Evolutionary conservation across 139 green algal species (phyloP), one percentile per base, ranked within the genome.

Genomic region (Micractinium sp.): DNA sequence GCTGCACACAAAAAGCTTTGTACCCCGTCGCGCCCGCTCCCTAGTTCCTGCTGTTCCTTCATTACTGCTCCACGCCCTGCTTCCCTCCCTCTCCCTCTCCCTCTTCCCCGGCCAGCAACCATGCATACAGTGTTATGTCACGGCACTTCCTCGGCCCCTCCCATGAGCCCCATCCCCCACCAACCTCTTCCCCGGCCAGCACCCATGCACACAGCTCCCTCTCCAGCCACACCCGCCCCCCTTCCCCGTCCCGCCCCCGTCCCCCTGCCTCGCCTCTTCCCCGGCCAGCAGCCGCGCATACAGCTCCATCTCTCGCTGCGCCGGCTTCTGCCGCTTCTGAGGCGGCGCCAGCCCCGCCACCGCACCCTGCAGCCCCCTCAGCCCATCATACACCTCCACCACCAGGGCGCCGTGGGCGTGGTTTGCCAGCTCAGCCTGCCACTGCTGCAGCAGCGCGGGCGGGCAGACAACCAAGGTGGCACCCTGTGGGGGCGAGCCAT

Each of bases 371-470:
- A 83, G 66, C 19, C 77, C 79, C 29, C 36, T 23, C 47, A 92
- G 81, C 14, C 95, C 95, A 63, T 97, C 93, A 79, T 98, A 97
- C 25, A 92, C 53, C 84, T 93, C 91, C 78, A 97, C 93, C 47
- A 63, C 80, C 61, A 93, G 88, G 1, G 85, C 73, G 76, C 87
- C 91, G 18, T n/a, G 66, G 35, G 94, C 85, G 85, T 96, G 94
- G 85, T 75, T 88, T n/a, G 79, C 35, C 33, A 93, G 91, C 88
- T 97, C 95, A 0, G 69, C 75, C 41, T 88, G 69, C 95, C 95
- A 97, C 89, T 97, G 95, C 33, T 94, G 93, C 89, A 97, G 91
- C 84, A 97, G 90, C 18, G 91, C 93, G 22, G 95, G 91, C 5
- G 92, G 82, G 81, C 94, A 96, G 53, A 97, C 92, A 67, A 94